A percentile compares a stretch with the other conserved stretches of the same genome.
phyloP scores from a whole-genome alignment of 768 basidiomycete genomes.

The Leccinum disarticulatum region DNA sequence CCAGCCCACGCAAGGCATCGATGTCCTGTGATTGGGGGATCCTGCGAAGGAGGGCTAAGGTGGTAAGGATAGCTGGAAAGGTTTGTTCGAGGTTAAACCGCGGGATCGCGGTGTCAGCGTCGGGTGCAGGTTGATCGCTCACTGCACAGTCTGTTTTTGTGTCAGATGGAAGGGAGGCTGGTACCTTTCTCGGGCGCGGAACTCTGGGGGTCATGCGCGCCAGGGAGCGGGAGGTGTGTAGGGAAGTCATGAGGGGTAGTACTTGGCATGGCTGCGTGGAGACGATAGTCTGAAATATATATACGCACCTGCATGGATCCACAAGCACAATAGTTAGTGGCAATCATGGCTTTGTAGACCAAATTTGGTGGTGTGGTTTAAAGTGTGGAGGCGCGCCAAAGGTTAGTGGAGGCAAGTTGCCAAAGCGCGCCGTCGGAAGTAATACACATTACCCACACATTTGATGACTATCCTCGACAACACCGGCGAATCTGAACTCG shows the following conservation, averaged over 20 bases:
- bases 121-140: conserved; percentile 27
- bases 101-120: conserved; percentile 6
- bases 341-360: background rate
- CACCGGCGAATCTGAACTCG: conserved; percentile 54
- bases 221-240: conserved; percentile 12
- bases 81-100: conserved; percentile 34
- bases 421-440: conserved; percentile 3
- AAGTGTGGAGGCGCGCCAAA: conserved; percentile 1
- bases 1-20: conserved; percentile 30
- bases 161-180: background rate
- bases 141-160: conserved; percentile 24
- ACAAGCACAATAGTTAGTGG: background rate
- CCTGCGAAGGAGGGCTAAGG: conserved; percentile 28
- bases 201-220: conserved; percentile 2
- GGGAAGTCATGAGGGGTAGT: conserved; percentile 9
- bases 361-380: background rate
- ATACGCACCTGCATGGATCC: background rate
- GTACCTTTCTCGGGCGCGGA: background rate
- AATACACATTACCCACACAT: background rate
- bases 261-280: background rate
- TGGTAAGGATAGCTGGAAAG: conserved; percentile 37
- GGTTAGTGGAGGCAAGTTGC: background rate
- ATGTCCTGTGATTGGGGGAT: conserved; percentile 26
- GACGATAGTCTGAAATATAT: conserved; percentile 1
- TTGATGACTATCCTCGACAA: conserved; percentile 56